Conservation (phyloP, 1,284 basidiomycete species). For the Chondrostereum purpureum region DNA sequence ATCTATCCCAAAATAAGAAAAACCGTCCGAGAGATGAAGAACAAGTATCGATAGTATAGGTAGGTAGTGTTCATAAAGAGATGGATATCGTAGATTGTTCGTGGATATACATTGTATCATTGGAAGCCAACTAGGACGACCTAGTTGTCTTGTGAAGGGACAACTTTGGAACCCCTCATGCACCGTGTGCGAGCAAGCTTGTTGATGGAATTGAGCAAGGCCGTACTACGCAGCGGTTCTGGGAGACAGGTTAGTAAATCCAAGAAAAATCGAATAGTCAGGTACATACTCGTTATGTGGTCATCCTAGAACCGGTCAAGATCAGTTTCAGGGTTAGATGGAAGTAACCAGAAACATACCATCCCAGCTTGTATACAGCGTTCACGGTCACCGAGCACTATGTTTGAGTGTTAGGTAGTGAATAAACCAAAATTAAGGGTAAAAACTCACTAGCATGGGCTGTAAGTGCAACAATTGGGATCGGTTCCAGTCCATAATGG, state of each 20-base stretch:
- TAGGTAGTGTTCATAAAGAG: not conserved
- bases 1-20: not conserved
- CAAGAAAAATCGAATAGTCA: not conserved
- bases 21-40: not conserved
- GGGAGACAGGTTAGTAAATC: conserved; percentile 13
- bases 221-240: conserved; percentile 72
- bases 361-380: conserved; percentile 89
- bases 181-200: conserved; percentile 51
- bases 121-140: too few relatives aligned
- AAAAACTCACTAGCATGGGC: conserved; percentile 75
- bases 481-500: conserved; percentile 63
- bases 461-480: conserved; percentile 94
- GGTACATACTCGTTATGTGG: conserved; percentile 63
- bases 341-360: conserved; percentile 30
- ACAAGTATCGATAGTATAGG: not conserved
- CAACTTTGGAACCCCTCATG: not conserved
- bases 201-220: conserved; percentile 72
- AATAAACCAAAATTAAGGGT: not conserved
- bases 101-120: not conserved
- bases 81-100: not conserved
- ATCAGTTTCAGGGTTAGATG: not conserved
- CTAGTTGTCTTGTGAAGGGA: not conserved
- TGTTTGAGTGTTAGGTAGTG: conserved; percentile 18
- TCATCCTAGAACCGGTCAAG: conserved; percentile 30
- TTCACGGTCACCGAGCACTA: conserved; percentile 94